These are phyloP conservation scores for Brassica balearica DNA, from an alignment of 441 rosid species.

Conservation along the genomic window DNA sequence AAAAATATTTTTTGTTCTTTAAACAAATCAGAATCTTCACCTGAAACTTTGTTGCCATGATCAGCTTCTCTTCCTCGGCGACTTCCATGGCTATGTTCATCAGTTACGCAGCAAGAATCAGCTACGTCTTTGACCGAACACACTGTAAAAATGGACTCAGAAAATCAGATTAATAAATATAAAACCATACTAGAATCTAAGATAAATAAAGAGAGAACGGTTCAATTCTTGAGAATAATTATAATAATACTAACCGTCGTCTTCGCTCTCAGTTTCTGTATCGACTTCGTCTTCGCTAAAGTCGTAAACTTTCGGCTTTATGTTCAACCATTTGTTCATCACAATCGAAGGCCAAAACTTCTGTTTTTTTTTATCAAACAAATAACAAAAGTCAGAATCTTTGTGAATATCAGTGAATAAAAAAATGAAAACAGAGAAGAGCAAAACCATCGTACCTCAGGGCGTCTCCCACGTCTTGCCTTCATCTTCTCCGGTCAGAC, in stretches of 20 bases:
- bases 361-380: constrained; percentile 49
- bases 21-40: constrained; percentile 39
- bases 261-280: constrained; percentile 94
- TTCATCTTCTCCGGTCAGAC: constrained; percentile 36
- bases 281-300: constrained; percentile 97
- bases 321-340: constrained; percentile 98
- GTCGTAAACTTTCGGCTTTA: constrained; percentile 78
- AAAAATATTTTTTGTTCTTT: no score
- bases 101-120: constrained; percentile 21
- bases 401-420: not conserved
- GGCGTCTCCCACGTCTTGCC: constrained; percentile 46
- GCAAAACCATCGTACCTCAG: constrained; percentile 29
- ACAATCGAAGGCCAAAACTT: constrained; percentile 96
- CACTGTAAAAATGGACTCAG: constrained; percentile 49
- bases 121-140: constrained; percentile 67
- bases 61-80: constrained; percentile 45
- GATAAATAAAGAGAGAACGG: constrained; percentile 28
- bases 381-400: constrained; percentile 17
- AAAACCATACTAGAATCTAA: not conserved
- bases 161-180: constrained; percentile 40
- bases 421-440: constrained; percentile 11
- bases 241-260: constrained; percentile 62
- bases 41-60: constrained; percentile 59
- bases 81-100: constrained; percentile 47
- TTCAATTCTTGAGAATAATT: not conserved